Evolutionary conservation across 1,284 basidiomycete species (phyloP).

Genomic region (Peniophora sp.): DNA sequence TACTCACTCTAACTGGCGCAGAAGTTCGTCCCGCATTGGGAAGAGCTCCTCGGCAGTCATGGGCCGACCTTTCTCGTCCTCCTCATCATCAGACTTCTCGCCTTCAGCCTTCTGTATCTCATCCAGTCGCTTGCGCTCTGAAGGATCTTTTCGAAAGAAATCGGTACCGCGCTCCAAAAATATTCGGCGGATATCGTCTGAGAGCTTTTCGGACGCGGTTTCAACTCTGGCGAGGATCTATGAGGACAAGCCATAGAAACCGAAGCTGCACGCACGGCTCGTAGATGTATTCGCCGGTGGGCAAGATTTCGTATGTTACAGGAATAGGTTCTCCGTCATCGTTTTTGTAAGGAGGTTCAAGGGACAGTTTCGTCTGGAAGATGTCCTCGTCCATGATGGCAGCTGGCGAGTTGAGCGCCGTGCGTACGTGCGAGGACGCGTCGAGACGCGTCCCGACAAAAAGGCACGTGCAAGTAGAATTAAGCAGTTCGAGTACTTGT

Average conservation of each 20-base stretch:
- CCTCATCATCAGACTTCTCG: slow-evolving; percentile 15
- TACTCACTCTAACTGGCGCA: slow-evolving; percentile 65
- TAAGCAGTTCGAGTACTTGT: no score
- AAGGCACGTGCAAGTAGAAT: no score
- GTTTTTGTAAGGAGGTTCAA: slow-evolving; percentile 74
- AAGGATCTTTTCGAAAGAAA: slow-evolving; percentile 58
- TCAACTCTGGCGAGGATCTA: slow-evolving; percentile 30
- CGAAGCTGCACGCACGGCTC: slow-evolving; percentile 45
- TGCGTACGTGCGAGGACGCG: no score
- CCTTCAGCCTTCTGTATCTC: slow-evolving; percentile 13
- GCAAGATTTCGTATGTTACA: slow-evolving; percentile 58
- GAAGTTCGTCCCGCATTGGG: slow-evolving; percentile 63
- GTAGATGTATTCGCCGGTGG: slow-evolving; percentile 59
- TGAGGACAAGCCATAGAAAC: slow-evolving; percentile 1
- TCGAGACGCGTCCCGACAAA: no score
- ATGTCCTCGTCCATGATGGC: no score
- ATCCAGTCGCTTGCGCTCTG: slow-evolving; percentile 10
- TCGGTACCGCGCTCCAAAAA: slow-evolving; percentile 65
- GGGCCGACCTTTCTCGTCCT: slow-evolving; percentile 16
- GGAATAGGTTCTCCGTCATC: slow-evolving; percentile 56
- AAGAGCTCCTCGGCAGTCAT: slow-evolving; percentile 71
- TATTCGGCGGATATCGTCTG: slow-evolving; percentile 58
- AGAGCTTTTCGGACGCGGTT: slow-evolving; percentile 45
- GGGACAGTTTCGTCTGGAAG: slow-evolving; percentile 31
- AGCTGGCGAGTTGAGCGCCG: no score